Base-by-base conservation (phyloP, 2,329 filamentous ascomycete genomes). In the Neopestalotiopsis sp. region DNA sequence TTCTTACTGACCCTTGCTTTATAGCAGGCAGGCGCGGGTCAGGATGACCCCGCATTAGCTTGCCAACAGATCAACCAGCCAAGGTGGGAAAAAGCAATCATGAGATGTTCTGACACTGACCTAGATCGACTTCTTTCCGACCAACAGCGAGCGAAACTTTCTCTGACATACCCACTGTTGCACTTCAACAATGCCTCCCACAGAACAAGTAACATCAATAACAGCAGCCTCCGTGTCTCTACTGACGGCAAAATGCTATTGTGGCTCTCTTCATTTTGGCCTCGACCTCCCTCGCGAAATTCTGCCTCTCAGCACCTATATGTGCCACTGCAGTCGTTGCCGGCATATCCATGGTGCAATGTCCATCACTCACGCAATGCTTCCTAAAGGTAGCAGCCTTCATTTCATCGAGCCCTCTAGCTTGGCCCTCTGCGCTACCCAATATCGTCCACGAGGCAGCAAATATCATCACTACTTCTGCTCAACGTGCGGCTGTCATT, bases 251-350 rank as follows among this genome's bases (percentile, higher is more conserved):
- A 59, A 30, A 24, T 67, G 66, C 14, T 57, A 68, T 56, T 68
- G 68, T 28, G 42, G 57, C 32, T 64, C 68, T 17, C 24, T 65
- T 14, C 28, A 61, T 24, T 68, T 53, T 61, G 61, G 14, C 30
- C 7, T 70, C 10, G 14, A 4, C 14, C 53, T 70, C 6, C 61
- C 68, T 17, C 34, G 13, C 13, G 45, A 66, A 1, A 42, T 40
- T 13, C 40, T 70, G n/a, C 68, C 68, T 17, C 24, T 70, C 10
- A 45, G 59, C 6, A 30, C 61, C 4, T 40, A 62, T 14, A 34
- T 70, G 12, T 70, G 68, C 34, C 68, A 70, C 30, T 70, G 68
- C 32, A 65, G 65, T 30, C 56, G 53, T 7, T 68, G 66, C 20
- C 68, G 66, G 6, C 62, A 70, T 40, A 65, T 53, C 5, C 53